These are phyloP conservation scores for Emericellopsis cladophorae DNA, from an alignment of 2,329 filamentous ascomycete species.

Conservation along the genomic window DNA sequence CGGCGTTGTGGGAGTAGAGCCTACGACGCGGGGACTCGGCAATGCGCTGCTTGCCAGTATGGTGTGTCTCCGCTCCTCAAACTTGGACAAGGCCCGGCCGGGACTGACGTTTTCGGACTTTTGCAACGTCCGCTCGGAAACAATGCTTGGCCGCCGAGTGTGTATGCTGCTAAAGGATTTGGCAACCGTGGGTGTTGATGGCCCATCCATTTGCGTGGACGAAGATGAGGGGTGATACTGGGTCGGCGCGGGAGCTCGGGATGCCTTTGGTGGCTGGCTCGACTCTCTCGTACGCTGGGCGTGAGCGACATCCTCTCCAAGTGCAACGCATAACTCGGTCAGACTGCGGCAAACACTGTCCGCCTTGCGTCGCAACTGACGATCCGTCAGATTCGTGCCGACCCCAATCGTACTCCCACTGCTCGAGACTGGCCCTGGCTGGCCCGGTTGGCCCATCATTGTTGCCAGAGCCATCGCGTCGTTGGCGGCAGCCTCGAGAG, in stretches of 20 bases:
- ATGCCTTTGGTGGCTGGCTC: constrained; percentile 1
- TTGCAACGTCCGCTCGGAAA: constrained; percentile 24
- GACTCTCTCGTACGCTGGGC: constrained; percentile 12
- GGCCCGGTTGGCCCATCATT: constrained; percentile 62
- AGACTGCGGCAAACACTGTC: constrained; percentile 87
- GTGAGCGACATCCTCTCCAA: constrained; percentile 48
- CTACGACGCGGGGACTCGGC: constrained; percentile 28
- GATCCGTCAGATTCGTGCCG: constrained; percentile 50
- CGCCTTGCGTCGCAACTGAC: constrained; percentile 78
- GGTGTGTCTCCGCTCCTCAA: constrained; percentile 39
- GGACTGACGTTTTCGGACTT: constrained; percentile 24
- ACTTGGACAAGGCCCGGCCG: constrained; percentile 30
- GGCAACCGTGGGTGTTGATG: constrained; percentile 31
- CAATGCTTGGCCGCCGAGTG: constrained; percentile 25
- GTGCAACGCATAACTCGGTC: constrained; percentile 80
- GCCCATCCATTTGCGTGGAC: constrained; percentile 11
- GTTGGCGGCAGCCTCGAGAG: constrained; percentile 67
- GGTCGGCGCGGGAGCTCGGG: neutral
- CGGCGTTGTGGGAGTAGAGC: constrained; percentile 24
- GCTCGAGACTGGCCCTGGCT: constrained; percentile 56
- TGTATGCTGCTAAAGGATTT: constrained; percentile 24
- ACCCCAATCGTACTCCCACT: constrained; percentile 50
- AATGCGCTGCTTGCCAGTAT: constrained; percentile 31
- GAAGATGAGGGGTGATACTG: neutral
- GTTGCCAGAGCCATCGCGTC: constrained; percentile 72